Evolutionary conservation across 169 alveolate species (phyloP), one percentile per base, ranked within the genome.

Genomic region (Amoebophrya sp.): DNA sequence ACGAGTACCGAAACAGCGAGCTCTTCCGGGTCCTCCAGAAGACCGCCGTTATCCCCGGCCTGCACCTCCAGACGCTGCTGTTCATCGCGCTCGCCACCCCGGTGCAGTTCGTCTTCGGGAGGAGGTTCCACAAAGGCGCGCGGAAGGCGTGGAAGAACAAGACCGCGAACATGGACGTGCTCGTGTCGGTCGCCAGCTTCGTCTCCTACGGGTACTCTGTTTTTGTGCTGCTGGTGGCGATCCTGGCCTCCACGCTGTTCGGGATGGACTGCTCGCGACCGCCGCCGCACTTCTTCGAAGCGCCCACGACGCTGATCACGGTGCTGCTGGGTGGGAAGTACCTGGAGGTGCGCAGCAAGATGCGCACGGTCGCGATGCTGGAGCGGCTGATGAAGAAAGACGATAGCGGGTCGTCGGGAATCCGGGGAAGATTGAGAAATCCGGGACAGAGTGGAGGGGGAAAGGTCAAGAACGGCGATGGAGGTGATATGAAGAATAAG

Each of bases 91-190:
- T 45, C 10, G 67, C 67, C n/a, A 40, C 23, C 40, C 90, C 31
- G 40, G 90, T 42, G 42, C 90, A 88, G 90, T 88, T 41, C 70
- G 26, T 41, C 41, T 88, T 45, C 41, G 90, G 90, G 16, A 29
- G 67, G 90, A 41, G 90, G 78, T 88, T 41, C 41, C 90, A 88
- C 41, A 38, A 41, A 41, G 78, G 58, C 26, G 90, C 90, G 40
- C 40, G 45, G 29, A 88, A 58, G 34, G 90, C 70, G 23, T 41
- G 45, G 90, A 38, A 38, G 18, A 45, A 88, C 70, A 23, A 41
- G 38, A 88, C 70, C 23, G n/a, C 50, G 40, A 41, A 45, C 26
- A 88, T 88, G 90, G 90, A 88, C 70, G 45, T 88, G 29, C 23
- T 88, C 40, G 90, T 88, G 39, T 42, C 78, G 0, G 26, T 88